phyloP scores from a whole-genome alignment of 2,329 filamentous ascomycete genomes.

The Paecilomyces fulvus region DNA sequence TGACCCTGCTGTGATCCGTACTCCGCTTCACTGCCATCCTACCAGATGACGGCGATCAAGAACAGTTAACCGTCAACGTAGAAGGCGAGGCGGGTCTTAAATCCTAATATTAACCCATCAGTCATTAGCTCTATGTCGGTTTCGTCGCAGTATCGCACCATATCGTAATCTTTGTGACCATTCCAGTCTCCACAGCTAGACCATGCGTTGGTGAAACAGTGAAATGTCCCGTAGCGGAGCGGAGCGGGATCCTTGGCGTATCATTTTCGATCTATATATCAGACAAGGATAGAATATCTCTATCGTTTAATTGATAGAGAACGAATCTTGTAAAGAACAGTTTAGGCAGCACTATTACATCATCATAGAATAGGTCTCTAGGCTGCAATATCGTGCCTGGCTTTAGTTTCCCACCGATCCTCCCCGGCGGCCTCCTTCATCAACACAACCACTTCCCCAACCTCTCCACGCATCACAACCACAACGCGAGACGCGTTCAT shows the following conservation, averaged over 20 bases:
- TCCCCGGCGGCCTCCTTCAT: neutral
- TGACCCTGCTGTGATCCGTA: neutral
- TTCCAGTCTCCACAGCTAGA: neutral
- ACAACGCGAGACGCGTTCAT: neutral
- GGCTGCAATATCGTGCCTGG: neutral
- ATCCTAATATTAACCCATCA: neutral
- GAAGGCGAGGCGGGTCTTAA: neutral
- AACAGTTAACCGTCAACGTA: neutral
- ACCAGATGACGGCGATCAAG: neutral
- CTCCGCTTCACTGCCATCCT: neutral
- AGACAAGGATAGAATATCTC: neutral
- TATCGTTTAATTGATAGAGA: neutral
- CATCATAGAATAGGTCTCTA: neutral
- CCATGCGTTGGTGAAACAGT: neutral
- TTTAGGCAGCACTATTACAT: neutral
- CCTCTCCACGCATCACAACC: neutral
- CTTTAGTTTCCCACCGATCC: neutral
- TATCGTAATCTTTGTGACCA: neutral
- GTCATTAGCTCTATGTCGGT: neutral
- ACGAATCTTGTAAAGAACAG: neutral
- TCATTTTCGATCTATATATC: neutral
- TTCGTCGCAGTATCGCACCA: neutral
- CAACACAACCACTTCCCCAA: neutral
- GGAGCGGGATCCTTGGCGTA: neutral
- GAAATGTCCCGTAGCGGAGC: neutral